These are phyloP conservation scores for Candida insectalens DNA, from an alignment of 805 yeast species.

Conservation along the genomic window DNA sequence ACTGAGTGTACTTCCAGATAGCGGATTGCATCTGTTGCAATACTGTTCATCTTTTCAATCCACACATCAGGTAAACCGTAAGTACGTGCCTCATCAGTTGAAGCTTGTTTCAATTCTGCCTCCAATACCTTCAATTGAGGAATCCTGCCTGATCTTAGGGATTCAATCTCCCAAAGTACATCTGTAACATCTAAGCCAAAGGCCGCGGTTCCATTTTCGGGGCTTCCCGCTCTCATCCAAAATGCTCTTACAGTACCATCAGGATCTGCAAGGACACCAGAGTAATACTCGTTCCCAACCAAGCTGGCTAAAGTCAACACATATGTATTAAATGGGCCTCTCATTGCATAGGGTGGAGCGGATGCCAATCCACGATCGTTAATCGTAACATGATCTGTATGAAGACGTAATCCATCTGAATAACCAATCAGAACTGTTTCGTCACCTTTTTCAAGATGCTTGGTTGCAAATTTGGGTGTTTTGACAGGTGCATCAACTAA, in stretches of 20 bases:
- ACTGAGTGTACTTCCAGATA: slow-evolving; percentile 67
- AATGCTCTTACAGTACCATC: slow-evolving; percentile 77
- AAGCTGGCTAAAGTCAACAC: slow-evolving; percentile 66
- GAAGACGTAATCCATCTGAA: slow-evolving; percentile 57
- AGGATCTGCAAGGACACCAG: slow-evolving; percentile 69
- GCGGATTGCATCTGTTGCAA: slow-evolving; percentile 51
- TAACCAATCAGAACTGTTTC: slow-evolving; percentile 73
- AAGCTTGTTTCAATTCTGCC: slow-evolving; percentile 62
- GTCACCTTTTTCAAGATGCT: slow-evolving; percentile 64
- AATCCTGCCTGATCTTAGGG: slow-evolving; percentile 36
- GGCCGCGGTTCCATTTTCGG: slow-evolving; percentile 52
- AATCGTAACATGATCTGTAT: slow-evolving; percentile 65
- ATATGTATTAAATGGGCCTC: slow-evolving; percentile 73
- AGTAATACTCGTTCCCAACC: slow-evolving; percentile 55
- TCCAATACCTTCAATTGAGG: slow-evolving; percentile 65
- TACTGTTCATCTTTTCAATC: slow-evolving; percentile 55
- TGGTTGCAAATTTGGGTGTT: slow-evolving; percentile 52
- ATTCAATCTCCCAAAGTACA: slow-evolving; percentile 44
- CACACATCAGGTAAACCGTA: slow-evolving; percentile 84
- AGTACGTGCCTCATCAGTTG: slow-evolving; percentile 67
- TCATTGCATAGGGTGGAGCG: slow-evolving; percentile 58
- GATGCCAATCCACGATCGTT: slow-evolving; percentile 68
- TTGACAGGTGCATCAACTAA: slow-evolving; percentile 61
- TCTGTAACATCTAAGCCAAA: slow-evolving; percentile 75
- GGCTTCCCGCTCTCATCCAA: slow-evolving; percentile 85